Conservation (phyloP, 768 basidiomycete genomes). For the Leucosporidium yakuticum region DNA sequence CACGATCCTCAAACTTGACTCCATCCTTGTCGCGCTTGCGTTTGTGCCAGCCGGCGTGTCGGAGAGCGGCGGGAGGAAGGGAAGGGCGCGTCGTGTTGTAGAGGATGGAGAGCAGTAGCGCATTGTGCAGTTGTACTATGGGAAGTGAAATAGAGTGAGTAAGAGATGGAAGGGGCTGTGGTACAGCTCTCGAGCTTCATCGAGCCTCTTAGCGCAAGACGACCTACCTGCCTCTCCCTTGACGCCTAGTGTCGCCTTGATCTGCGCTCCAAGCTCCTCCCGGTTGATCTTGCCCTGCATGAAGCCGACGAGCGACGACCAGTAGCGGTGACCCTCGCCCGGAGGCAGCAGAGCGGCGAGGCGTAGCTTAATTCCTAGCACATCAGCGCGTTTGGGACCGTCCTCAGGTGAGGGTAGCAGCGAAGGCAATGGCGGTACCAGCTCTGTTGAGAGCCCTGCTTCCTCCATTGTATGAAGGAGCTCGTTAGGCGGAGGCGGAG, state of each 20-base stretch:
- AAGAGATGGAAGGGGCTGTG: not conserved
- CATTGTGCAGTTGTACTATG: slow-evolving; percentile 36
- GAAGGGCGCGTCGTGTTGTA: slow-evolving; percentile 38
- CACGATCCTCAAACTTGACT: slow-evolving; percentile 8
- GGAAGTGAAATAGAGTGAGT: not conserved
- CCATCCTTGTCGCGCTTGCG: slow-evolving; percentile 23
- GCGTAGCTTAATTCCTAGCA: slow-evolving; percentile 33
- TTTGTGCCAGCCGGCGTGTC: slow-evolving; percentile 35
- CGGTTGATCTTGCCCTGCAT: slow-evolving; percentile 33
- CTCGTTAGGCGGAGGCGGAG: too few relatives aligned
- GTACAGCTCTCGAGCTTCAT: not conserved
- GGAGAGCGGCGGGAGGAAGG: slow-evolving; percentile 34
- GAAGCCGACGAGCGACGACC: slow-evolving; percentile 32
- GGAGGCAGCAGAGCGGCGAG: slow-evolving; percentile 30
- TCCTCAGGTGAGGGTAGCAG: slow-evolving; percentile 23
- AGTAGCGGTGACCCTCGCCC: slow-evolving; percentile 28
- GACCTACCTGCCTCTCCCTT: slow-evolving; percentile 11
- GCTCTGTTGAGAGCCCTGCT: too few relatives aligned
- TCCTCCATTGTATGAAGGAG: too few relatives aligned
- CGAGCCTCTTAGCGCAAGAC: not conserved
- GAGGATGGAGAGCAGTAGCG: slow-evolving; percentile 37
- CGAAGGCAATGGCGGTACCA: not conserved
- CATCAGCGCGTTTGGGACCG: slow-evolving; percentile 29
- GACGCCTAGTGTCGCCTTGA: slow-evolving; percentile 9
- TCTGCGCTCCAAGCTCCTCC: slow-evolving; percentile 31